Conservation (phyloP, 352 stramenopile genomes). For the Phytophthora colocasiae region DNA sequence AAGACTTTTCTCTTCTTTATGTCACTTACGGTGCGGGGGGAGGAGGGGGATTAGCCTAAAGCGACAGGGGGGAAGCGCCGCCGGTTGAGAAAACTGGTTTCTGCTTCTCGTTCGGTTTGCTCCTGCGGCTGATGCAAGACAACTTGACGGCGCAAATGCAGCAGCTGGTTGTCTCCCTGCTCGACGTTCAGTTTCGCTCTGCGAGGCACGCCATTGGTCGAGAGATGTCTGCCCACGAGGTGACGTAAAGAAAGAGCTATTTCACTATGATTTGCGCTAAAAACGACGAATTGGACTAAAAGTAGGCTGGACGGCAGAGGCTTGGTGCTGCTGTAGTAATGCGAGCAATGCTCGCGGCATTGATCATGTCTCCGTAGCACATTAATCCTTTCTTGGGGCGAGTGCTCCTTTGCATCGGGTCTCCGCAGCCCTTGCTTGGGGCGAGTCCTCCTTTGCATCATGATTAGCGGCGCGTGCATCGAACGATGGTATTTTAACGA, state of each 20-base stretch:
- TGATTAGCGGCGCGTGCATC: slow-evolving; percentile 1
- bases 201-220: slow-evolving; percentile 30
- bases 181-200: slow-evolving; percentile 45
- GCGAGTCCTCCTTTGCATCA: too few relatives aligned
- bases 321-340: slow-evolving; percentile 4
- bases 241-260: slow-evolving; percentile 22
- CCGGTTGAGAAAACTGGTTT: slow-evolving; percentile 37
- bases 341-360: background rate
- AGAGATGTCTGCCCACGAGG: slow-evolving; percentile 13
- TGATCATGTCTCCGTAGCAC: slow-evolving; percentile 9
- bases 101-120: slow-evolving; percentile 29
- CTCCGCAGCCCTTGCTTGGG: background rate
- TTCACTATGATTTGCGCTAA: slow-evolving; percentile 35
- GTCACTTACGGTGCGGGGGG: background rate
- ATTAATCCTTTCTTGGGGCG: background rate
- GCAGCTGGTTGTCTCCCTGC: slow-evolving; percentile 16
- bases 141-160: slow-evolving; percentile 38
- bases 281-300: slow-evolving; percentile 8
- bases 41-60: slow-evolving; percentile 1
- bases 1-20: background rate
- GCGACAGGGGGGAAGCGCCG: slow-evolving; percentile 12
- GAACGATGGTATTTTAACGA: slow-evolving; percentile 22
- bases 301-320: slow-evolving; percentile 18
- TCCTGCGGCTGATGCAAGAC: slow-evolving; percentile 35
- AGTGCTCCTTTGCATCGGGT: too few relatives aligned